Evolutionary conservation across 352 stramenopile genomes (phyloP).

Genomic region (Plasmopara viticola): DNA sequence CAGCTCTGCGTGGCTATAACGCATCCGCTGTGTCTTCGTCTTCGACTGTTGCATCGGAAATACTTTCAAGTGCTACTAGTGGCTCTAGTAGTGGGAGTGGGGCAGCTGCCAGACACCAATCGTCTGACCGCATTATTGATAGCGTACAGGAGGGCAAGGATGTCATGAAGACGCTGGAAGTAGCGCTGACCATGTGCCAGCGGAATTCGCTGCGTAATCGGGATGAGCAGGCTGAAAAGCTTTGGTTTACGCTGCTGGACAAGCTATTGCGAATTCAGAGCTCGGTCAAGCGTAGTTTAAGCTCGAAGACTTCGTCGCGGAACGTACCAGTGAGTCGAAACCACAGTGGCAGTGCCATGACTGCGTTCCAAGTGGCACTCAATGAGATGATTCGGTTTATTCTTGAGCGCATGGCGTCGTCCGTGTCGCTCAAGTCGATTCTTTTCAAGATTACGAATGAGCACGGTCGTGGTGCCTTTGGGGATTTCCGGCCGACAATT

Average conservation of each 20-base stretch:
- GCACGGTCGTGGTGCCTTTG: slow-evolving; percentile 88
- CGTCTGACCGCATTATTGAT: slow-evolving; percentile 76
- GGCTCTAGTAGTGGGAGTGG: slow-evolving; percentile 6
- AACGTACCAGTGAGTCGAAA: slow-evolving; percentile 36
- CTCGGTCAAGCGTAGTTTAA: slow-evolving; percentile 84
- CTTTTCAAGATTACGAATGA: slow-evolving; percentile 94
- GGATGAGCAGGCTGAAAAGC: slow-evolving; percentile 87
- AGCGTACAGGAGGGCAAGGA: slow-evolving; percentile 68
- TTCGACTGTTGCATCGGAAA: slow-evolving; percentile 23
- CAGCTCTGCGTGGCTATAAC: slow-evolving; percentile 73
- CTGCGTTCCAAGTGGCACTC: slow-evolving; percentile 83
- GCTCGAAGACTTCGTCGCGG: slow-evolving; percentile 56
- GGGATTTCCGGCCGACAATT: slow-evolving; percentile 92
- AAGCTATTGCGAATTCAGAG: slow-evolving; percentile 90
- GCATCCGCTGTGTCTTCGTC: slow-evolving; percentile 33
- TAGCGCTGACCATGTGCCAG: slow-evolving; percentile 91
- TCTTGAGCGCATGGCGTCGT: slow-evolving; percentile 92
- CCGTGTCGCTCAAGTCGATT: slow-evolving; percentile 89
- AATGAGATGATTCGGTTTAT: slow-evolving; percentile 91
- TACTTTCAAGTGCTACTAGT: slow-evolving; percentile 24
- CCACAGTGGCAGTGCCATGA: slow-evolving; percentile 51
- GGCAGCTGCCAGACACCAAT: slow-evolving; percentile 37
- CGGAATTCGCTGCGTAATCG: slow-evolving; percentile 85
- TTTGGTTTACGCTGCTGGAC: slow-evolving; percentile 94
- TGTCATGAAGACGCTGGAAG: slow-evolving; percentile 86